Evolutionary conservation across 352 stramenopile genomes (phyloP).

Genomic region (Globisporangium spiculum): DNA sequence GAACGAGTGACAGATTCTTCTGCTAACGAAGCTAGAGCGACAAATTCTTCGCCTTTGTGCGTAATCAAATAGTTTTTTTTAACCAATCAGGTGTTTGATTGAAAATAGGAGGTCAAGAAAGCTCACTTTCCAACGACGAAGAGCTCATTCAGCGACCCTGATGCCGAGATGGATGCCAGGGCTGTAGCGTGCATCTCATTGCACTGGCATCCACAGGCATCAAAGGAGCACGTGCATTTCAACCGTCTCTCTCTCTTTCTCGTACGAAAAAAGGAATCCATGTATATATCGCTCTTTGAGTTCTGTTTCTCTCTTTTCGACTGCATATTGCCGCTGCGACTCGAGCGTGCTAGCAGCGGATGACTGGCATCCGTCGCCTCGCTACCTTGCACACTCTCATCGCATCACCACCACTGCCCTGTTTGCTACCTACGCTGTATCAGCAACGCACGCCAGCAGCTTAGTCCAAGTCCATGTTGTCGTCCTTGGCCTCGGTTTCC

Average conservation of each 20-base stretch:
- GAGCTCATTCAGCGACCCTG: too few species aligned
- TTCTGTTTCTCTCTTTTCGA: not conserved
- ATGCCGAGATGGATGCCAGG: too few species aligned
- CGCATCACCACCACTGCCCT: not conserved
- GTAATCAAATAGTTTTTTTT: too few species aligned
- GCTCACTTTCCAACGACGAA: too few species aligned
- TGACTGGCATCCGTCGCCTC: not conserved
- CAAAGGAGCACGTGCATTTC: not conserved
- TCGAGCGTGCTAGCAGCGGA: not conserved
- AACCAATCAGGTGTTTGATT: too few species aligned
- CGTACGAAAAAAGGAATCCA: conserved; percentile 9
- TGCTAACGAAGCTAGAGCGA: too few species aligned
- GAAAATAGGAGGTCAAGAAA: too few species aligned
- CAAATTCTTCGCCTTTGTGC: too few species aligned
- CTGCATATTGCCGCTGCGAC: not conserved
- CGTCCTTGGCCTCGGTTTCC: conserved; percentile 43
- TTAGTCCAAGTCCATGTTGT: conserved; percentile 90
- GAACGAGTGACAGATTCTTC: too few species aligned
- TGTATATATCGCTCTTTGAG: conserved; percentile 15
- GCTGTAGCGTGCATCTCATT: too few species aligned
- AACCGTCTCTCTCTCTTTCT: not conserved
- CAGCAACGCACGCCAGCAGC: not conserved
- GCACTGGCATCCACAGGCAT: not conserved
- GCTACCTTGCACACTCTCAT: not conserved
- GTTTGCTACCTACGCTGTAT: not conserved